These are phyloP conservation scores for Dinochytrium kinnereticum DNA, from an alignment of 371 early-diverging fungal genomes.

Conservation along the genomic window DNA sequence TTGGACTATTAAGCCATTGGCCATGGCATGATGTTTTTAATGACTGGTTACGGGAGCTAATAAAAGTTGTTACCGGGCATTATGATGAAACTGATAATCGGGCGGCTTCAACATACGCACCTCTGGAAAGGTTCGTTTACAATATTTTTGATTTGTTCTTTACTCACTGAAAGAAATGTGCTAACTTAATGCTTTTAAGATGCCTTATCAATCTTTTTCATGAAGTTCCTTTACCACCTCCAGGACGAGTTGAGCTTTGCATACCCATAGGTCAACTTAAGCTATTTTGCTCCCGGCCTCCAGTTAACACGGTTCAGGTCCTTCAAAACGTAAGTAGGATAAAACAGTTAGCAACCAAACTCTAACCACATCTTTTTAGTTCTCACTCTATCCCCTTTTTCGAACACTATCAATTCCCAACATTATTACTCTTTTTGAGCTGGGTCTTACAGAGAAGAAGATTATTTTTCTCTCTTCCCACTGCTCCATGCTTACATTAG, in stretches of 20 bases:
- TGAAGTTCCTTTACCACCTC: conserved; percentile 81
- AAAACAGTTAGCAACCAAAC: conserved; percentile 8
- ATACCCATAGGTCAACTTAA: conserved; percentile 65
- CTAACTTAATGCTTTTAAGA: too few species aligned
- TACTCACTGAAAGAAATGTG: neutral
- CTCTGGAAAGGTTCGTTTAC: conserved; percentile 49
- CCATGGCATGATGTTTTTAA: conserved; percentile 76
- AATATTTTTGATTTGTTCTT: neutral
- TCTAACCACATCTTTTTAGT: conserved; percentile 53
- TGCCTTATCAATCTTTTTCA: conserved; percentile 70
- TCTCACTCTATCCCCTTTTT: conserved; percentile 79
- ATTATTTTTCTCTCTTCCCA: conserved; percentile 75
- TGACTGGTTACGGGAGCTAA: conserved; percentile 76
- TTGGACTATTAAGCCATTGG: conserved; percentile 74
- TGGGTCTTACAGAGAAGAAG: conserved; percentile 74
- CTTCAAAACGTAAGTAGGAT: conserved; percentile 72
- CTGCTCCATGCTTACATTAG: conserved; percentile 74
- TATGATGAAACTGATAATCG: conserved; percentile 26
- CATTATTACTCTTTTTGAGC: conserved; percentile 72
- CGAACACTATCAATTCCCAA: conserved; percentile 72
- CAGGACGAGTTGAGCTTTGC: conserved; percentile 78
- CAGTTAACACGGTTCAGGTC: conserved; percentile 75
- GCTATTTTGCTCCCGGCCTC: conserved; percentile 76
- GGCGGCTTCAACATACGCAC: conserved; percentile 20
- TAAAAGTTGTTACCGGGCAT: conserved; percentile 66